Conservation (phyloP, 2,329 filamentous ascomycete genomes). For the Rhinocladiella similis region DNA sequence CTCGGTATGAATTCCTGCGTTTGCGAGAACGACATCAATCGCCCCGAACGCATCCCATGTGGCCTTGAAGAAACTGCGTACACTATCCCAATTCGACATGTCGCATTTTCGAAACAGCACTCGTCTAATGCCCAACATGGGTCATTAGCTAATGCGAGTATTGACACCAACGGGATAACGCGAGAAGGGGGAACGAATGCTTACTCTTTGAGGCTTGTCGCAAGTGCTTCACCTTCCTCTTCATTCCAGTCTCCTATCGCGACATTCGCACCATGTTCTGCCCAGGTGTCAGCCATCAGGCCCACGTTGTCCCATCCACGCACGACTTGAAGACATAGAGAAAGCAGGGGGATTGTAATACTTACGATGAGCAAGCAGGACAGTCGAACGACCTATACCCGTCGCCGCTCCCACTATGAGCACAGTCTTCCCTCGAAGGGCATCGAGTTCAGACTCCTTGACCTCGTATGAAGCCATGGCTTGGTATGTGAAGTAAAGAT, state of each 20-base stretch:
- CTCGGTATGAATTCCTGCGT: conserved; percentile 28
- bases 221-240: neutral
- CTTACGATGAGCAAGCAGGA: conserved; percentile 22
- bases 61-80: conserved; percentile 26
- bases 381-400: conserved; percentile 28
- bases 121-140: too few relatives aligned
- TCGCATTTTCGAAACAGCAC: conserved; percentile 4
- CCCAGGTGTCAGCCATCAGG: neutral
- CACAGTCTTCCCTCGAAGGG: conserved; percentile 41
- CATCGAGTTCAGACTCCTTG: conserved; percentile 8
- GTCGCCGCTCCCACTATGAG: conserved; percentile 48
- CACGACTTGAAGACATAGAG: too few relatives aligned
- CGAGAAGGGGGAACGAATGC: too few relatives aligned
- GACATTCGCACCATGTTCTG: conserved; percentile 2
- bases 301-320: neutral
- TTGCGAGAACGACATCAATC: conserved; percentile 31
- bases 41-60: conserved; percentile 22
- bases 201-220: neutral
- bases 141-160: too few relatives aligned
- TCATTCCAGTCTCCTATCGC: conserved; percentile 3
- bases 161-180: too few relatives aligned
- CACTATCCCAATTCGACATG: conserved; percentile 11
- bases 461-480: neutral
- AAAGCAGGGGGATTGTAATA: too few relatives aligned
- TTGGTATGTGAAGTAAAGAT: neutral